Evolutionary conservation across 495 filamentous ascomycete species (phyloP).

Genomic region (Immersiella caudata): DNA sequence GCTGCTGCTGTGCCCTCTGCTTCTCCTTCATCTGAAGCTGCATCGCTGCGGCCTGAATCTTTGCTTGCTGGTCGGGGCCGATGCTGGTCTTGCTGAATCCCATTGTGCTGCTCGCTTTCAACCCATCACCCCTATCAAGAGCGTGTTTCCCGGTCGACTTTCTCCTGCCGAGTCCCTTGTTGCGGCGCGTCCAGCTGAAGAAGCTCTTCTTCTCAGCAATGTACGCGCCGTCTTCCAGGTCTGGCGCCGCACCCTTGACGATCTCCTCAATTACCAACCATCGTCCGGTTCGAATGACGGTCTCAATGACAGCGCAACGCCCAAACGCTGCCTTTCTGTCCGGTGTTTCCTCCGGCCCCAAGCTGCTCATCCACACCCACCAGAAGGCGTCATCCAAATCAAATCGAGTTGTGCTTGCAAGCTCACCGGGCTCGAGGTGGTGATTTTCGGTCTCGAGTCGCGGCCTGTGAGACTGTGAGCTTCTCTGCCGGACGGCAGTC

Average conservation of each 20-base stretch:
- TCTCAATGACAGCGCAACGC: constrained; percentile 89
- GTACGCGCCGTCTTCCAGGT: constrained; percentile 80
- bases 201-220: constrained; percentile 93
- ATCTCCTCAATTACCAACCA: constrained; percentile 98
- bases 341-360: constrained; percentile 84
- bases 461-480: constrained; percentile 84
- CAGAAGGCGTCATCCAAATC: constrained; percentile 96
- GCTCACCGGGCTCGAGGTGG: constrained; percentile 83
- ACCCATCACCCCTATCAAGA: constrained; percentile 37
- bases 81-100: constrained; percentile 85
- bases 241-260: constrained; percentile 87
- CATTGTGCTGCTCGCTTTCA: constrained; percentile 43
- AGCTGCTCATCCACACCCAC: constrained; percentile 99
- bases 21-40: constrained; percentile 67
- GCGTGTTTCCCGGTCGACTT: constrained; percentile 63
- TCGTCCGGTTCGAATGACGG: constrained; percentile 72
- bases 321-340: constrained; percentile 91
- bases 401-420: constrained; percentile 84
- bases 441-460: constrained; percentile 62
- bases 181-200: constrained; percentile 80
- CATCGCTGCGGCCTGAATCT: constrained; percentile 85
- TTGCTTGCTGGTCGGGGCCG: constrained; percentile 87
- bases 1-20: constrained; percentile 55
- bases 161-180: constrained; percentile 63
- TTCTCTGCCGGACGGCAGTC: constrained; percentile 68